Conservation (phyloP, 169 alveolate species). For the Theileria orientalis region DNA sequence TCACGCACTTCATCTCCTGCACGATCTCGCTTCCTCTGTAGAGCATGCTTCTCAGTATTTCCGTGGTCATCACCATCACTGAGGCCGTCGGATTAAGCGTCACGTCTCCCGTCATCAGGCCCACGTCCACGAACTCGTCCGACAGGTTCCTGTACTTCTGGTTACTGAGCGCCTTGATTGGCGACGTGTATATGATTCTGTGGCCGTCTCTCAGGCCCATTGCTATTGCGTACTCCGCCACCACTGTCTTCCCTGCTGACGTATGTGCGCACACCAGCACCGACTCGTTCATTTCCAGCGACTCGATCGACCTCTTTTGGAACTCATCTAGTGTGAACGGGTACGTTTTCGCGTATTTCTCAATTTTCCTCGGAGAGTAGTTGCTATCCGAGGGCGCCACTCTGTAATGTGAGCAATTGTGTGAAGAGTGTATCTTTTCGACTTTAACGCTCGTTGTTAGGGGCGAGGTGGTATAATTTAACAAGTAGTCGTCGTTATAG, state of each 20-base stretch:
- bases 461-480: background rate
- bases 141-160: constrained; percentile 97
- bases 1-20: constrained; percentile 88
- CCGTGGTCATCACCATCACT: constrained; percentile 99
- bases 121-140: constrained; percentile 97
- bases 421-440: constrained; percentile 41
- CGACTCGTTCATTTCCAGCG: constrained; percentile 93
- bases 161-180: constrained; percentile 98
- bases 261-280: constrained; percentile 99
- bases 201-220: constrained; percentile 93
- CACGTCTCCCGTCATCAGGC: constrained; percentile 99
- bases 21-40: constrained; percentile 97
- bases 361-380: constrained; percentile 23
- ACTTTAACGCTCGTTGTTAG: constrained; percentile 41
- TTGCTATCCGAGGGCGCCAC: constrained; percentile 48
- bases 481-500: background rate
- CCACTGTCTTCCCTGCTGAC: constrained; percentile 99
- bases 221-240: constrained; percentile 99
- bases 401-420: constrained; percentile 62
- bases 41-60: constrained; percentile 95
- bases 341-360: constrained; percentile 86
- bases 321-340: constrained; percentile 93
- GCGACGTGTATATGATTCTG: constrained; percentile 98
- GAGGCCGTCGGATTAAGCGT: constrained; percentile 96
- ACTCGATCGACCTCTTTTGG: constrained; percentile 92